Evolutionary conservation across 805 yeast genomes (phyloP), one percentile per base, ranked within the genome.

Genomic region (Saccharomycopsis capsularis): DNA sequence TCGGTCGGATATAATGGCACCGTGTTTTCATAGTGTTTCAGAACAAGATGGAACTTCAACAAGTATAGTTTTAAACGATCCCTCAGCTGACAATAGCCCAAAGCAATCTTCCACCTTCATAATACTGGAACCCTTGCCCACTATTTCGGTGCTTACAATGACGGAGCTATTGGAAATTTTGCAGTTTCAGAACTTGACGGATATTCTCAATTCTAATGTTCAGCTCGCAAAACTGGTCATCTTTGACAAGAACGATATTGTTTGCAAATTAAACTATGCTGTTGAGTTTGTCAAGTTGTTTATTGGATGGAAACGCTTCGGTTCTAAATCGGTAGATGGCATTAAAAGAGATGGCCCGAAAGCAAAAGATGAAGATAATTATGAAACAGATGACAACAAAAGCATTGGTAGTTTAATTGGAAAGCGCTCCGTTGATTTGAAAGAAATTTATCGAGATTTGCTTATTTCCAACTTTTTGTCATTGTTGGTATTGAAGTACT

Each of bases 391-490:
- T 16, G 16, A 38, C 23, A 9, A 38, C 5, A 19, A 18, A 5
- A 11, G 6, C 4, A 19, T 18, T 11, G 41, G 27, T 9, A 13
- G n/a, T 5, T 19, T 32, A 6, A 16, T 22, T 22, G 40, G 46
- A 13, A 30, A 29, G 38, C 9, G 11, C 23, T 30, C 44, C 13
- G 29, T 46, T 18, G 40, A 46, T n/a, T 30, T 40, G 13, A 21
- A 36, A 18, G 30, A 13, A 4, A 21, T 43, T 4, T 48, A 48
- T 19, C 30, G 11, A 4, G 32, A 45, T 34, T 36, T 37, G 18
- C 18, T 16, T 24, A 15, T 49, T 34, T 36, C 46, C 23, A 46
- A 46, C 40, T 46, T 49, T 19, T 19, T 49, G 15, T 18, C 40
- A 6, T 21, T 49, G 5, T 36, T 49, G 21, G 30, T 40, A 3